Base-by-base conservation (phyloP, 2,329 filamentous ascomycete genomes). In the Fusarium virguliforme region DNA sequence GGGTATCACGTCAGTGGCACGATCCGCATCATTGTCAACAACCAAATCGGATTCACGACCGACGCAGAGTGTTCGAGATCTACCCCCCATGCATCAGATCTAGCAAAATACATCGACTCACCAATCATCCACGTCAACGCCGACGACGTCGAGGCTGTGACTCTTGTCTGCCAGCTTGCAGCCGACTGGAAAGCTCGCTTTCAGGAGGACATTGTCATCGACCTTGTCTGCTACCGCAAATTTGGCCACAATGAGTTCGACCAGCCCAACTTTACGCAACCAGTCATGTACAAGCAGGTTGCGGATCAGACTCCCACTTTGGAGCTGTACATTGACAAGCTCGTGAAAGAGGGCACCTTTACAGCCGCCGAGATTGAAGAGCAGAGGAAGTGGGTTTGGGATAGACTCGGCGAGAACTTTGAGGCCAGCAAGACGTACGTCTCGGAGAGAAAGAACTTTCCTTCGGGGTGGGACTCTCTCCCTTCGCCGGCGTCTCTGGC, bases 181-280 rank as follows among this genome's bases (percentile, higher is more conserved):
- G 92, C 96, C 65, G 96, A 99, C 82, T 99, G 95, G 94, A 94
- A 96, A 78, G 96, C 96, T 67, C 91, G 97, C 85, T 98, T 98
- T 88, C 96, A 97, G 86, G 93, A 94, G 79, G 96, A 98, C 79
- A 95, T 98, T 70, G 94, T 99, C 75, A 93, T 98, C 78, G 96
- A 98, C 82, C 90, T 99, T 76, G 94, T 98, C 78, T 98, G 96
- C 89, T 98, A 99, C 88, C 92, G 96, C 78, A 98, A 98, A 86
- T 91, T 97, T 82, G 96, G 96, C 71, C 96, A 98, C 89, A 99
- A 99, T 85, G 96, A 99, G 86, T 98, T 95, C 10, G 96, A 99
- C 81, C 96, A 99, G 86, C 96, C 96, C 37, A 97, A 95, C 41
- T 98, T 98, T 86, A 98, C 96, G 12, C 96, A 98, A 81, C 96